A percentile compares a stretch with the other conserved stretches of the same genome.
Conservation (phyloP, 306 rosid species). For the Cajanus cajan region DNA sequence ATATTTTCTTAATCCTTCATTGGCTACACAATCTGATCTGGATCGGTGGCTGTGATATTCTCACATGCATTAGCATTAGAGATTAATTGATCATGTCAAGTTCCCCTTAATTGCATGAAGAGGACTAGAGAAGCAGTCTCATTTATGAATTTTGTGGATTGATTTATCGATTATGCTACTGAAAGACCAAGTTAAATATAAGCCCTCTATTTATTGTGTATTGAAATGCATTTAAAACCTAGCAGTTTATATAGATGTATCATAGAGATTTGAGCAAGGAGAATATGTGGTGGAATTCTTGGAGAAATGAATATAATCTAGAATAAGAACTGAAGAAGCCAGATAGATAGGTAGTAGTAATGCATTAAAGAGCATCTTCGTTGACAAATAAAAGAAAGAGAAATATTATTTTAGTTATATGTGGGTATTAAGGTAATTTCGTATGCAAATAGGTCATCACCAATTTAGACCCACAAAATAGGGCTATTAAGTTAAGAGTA, state of each 20-base stretch:
- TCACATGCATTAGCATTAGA: conserved; percentile 40
- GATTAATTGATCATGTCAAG: neutral
- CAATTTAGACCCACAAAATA: conserved; percentile 39
- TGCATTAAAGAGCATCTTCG: conserved; percentile 25
- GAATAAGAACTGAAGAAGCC: neutral
- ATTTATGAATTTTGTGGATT: conserved; percentile 29
- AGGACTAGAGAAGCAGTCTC: neutral
- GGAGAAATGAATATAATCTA: neutral
- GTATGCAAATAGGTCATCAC: conserved; percentile 20
- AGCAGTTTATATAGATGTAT: conserved; percentile 10
- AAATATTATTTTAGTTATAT: neutral
- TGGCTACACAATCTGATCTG: conserved; percentile 37
- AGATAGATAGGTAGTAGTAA: conserved; percentile 10
- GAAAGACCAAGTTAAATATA: neutral
- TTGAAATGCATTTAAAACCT: conserved; percentile 8
- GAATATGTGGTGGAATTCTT: conserved; percentile 19
- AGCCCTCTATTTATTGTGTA: neutral
- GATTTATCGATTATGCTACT: neutral
- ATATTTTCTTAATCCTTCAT: conserved; percentile 7
- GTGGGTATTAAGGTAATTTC: conserved; percentile 7
- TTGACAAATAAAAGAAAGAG: neutral
- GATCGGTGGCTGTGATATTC: conserved; percentile 41
- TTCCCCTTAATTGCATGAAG: conserved; percentile 13
- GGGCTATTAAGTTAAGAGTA: neutral
- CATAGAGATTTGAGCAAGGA: conserved; percentile 38